Conservation (phyloP, 805 yeast genomes). For the Kazachstania bromeliacearum region DNA sequence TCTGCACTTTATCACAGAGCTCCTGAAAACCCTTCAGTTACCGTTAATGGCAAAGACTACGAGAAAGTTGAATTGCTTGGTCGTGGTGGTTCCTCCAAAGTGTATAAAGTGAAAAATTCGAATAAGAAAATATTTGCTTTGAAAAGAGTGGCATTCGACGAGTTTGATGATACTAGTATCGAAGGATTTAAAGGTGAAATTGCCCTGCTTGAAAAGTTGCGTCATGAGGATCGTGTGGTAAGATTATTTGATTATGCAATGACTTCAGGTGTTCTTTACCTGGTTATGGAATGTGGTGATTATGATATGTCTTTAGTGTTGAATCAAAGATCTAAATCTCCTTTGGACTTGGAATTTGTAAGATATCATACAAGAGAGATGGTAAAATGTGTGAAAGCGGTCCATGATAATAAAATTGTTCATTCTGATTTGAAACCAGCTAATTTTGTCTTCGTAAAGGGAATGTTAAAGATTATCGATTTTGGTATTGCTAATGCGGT, state of each 20-base stretch:
- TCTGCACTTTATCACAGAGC: neutral
- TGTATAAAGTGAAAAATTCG: slow-evolving; percentile 59
- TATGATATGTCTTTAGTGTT: slow-evolving; percentile 79
- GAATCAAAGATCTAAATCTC: slow-evolving; percentile 36
- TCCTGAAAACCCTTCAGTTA: slow-evolving; percentile 14
- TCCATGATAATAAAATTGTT: slow-evolving; percentile 79
- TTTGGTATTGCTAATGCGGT: slow-evolving; percentile 95
- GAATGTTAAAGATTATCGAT: slow-evolving; percentile 79
- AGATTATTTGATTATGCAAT: slow-evolving; percentile 66
- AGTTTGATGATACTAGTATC: slow-evolving; percentile 65
- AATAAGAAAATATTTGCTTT: slow-evolving; percentile 62
- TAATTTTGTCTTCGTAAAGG: slow-evolving; percentile 71
- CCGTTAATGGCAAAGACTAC: slow-evolving; percentile 53
- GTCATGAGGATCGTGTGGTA: slow-evolving; percentile 63
- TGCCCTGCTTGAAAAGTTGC: slow-evolving; percentile 53
- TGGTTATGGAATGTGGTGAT: slow-evolving; percentile 95
- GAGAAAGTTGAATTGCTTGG: slow-evolving; percentile 74
- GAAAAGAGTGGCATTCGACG: slow-evolving; percentile 72
- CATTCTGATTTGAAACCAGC: slow-evolving; percentile 72
- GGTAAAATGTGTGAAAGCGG: slow-evolving; percentile 73
- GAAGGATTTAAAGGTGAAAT: slow-evolving; percentile 86
- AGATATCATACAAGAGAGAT: slow-evolving; percentile 71
- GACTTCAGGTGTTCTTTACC: slow-evolving; percentile 48
- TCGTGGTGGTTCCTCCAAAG: slow-evolving; percentile 88
- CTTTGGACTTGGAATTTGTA: slow-evolving; percentile 66